Evolutionary conservation across 805 yeast genomes (phyloP), one percentile per base, ranked within the genome.

Genomic region (Cyberlindnera veronae): DNA sequence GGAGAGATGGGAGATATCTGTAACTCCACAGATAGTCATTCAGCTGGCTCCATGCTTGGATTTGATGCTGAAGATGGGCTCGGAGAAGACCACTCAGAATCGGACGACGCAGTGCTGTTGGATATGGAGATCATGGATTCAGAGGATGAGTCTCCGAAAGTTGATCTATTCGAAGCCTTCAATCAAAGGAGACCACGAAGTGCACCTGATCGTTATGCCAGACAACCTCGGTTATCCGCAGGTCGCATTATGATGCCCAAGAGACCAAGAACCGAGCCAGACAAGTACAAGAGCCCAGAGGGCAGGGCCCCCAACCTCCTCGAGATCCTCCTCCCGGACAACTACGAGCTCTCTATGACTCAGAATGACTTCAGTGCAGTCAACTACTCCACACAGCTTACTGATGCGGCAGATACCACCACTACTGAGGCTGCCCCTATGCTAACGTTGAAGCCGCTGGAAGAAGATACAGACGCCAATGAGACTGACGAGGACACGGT

Each of bases 101-200:
- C 32, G 1, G 46, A 47, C 6, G 43, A 46, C 6, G 43, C 37
- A 5, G 36, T 32, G 15, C 8, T 47, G 17, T 34, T 41, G 21
- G 45, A 38, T 4, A 21, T 42, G 6, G 53, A 48, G 39, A 35
- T 53, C 7, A 13, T 44, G 31, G 58, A 49, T 32, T 47, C 54
- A 1, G 57, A 50, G 24, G 53, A 45, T 8, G 57, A 52, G n/a
- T 36, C 32, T 3, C 34, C 32, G 9, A 39, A 31, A 4, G 38
- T 37, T 21, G 51, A 51, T 21, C 54, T 50, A 4, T 44, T 51
- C 31, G 29, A 18, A n/a, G 29, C 7, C 7, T 34, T 45, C 13
- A 37, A 35, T 9, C 10, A 8, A 33, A 26, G 31, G 42, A 32
- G 41, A 17, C 38, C 38, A 15, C 15, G 20, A 7, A 41, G 21